Percentiles rank a stretch among this genome's conserved stretches.
Evolutionary conservation across 768 basidiomycete genomes (phyloP).

Genomic region (Boletus pseudopeckii): DNA sequence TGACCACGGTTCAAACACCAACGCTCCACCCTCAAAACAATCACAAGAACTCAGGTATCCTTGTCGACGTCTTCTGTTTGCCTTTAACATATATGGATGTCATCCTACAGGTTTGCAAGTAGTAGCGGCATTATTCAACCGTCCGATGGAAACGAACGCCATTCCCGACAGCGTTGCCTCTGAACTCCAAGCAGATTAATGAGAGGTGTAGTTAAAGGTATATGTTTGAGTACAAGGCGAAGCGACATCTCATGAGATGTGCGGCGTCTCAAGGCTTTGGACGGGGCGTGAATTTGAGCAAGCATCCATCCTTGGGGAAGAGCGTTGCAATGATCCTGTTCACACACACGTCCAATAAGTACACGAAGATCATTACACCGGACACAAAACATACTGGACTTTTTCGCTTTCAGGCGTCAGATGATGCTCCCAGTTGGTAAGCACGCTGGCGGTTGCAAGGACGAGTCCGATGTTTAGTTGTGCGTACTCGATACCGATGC

Average conservation of each 20-base stretch:
- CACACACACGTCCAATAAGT: background rate
- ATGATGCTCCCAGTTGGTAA: slow-evolving; percentile 86
- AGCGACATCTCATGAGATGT: background rate
- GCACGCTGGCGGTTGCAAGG: slow-evolving; percentile 74
- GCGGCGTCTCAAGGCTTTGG: slow-evolving; percentile 18
- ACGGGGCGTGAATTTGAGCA: slow-evolving; percentile 73
- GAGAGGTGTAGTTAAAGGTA: slow-evolving; percentile 12
- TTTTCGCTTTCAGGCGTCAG: slow-evolving; percentile 74
- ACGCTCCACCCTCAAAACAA: background rate
- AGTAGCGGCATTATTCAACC: background rate
- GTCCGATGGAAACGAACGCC: background rate
- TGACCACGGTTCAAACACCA: background rate
- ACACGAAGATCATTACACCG: background rate
- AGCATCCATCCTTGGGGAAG: slow-evolving; percentile 92
- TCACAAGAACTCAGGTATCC: background rate
- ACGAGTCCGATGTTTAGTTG: slow-evolving; percentile 85
- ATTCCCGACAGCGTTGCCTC: background rate
- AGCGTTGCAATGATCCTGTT: slow-evolving; percentile 89
- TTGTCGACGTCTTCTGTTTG: background rate
- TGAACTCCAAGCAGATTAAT: slow-evolving; percentile 14
- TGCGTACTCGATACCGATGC: slow-evolving; percentile 92
- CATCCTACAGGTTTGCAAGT: background rate
- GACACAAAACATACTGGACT: slow-evolving; percentile 61
- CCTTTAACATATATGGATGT: background rate
- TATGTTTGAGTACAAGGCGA: background rate